A percentile compares a stretch with the other conserved stretches of the same genome.
phyloP scores from a whole-genome alignment of 176 grass and related monocot species.

The Pontederia crassipes region DNA sequence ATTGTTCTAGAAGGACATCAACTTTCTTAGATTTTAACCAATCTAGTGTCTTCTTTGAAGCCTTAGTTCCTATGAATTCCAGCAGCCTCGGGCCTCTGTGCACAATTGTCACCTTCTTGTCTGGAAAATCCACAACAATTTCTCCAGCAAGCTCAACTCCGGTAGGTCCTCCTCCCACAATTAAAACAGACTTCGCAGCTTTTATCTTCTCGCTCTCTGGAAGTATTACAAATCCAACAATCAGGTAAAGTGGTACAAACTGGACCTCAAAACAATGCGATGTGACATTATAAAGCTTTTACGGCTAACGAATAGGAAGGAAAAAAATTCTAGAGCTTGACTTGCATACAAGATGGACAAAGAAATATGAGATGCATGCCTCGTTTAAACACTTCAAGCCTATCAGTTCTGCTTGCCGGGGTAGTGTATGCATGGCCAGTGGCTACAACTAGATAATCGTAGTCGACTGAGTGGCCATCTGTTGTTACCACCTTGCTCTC shows the following conservation, averaged over 20 bases:
- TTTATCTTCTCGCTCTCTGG: slow-evolving; percentile 51
- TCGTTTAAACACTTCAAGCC: slow-evolving; percentile 59
- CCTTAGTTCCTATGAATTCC: slow-evolving; percentile 55
- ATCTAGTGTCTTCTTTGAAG: slow-evolving; percentile 55
- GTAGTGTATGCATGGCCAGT: slow-evolving; percentile 47
- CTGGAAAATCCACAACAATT: slow-evolving; percentile 66
- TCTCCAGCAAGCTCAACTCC: slow-evolving; percentile 89
- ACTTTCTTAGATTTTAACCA: slow-evolving; percentile 81
- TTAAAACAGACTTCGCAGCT: slow-evolving; percentile 51
- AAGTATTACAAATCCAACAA: neutral
- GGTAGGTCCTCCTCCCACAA: slow-evolving; percentile 75
- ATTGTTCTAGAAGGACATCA: slow-evolving; percentile 67
- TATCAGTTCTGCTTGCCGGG: slow-evolving; percentile 44
- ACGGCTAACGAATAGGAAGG: neutral
- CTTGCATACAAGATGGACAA: neutral
- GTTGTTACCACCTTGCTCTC: slow-evolving; percentile 36
- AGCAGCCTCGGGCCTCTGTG: slow-evolving; percentile 60
- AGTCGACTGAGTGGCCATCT: slow-evolving; percentile 42
- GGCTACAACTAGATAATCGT: slow-evolving; percentile 68
- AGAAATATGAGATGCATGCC: slow-evolving; percentile 23
- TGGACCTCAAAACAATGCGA: neutral
- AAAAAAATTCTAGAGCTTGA: neutral
- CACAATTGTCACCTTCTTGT: slow-evolving; percentile 74
- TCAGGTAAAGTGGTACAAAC: neutral
- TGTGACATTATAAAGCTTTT: neutral